Conservation (phyloP, 306 rosid genomes). For the Trifolium dubium region DNA sequence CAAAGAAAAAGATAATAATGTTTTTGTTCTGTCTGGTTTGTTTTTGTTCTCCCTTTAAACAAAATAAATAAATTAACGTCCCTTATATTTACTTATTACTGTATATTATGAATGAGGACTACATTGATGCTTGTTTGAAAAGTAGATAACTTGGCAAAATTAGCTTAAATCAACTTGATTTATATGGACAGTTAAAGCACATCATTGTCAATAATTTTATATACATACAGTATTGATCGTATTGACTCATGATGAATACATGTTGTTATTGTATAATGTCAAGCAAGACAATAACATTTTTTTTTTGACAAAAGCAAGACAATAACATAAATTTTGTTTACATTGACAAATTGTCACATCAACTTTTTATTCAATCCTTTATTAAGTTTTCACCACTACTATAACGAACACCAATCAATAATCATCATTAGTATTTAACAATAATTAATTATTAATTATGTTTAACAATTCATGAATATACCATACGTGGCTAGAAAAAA, state of each 20-base stretch:
- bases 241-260: neutral
- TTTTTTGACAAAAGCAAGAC: too few species aligned
- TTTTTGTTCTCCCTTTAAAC: neutral
- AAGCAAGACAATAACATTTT: neutral
- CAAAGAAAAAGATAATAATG: conserved; percentile 40
- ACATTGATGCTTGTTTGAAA: conserved; percentile 36
- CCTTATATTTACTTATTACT: conserved; percentile 24
- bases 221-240: conserved; percentile 35
- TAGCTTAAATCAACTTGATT: conserved; percentile 23
- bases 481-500: too few species aligned
- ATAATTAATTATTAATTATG: too few species aligned
- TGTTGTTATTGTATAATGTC: too few species aligned
- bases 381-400: neutral
- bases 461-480: too few species aligned
- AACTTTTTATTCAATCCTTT: too few species aligned
- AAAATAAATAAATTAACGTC: neutral
- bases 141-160: conserved; percentile 13
- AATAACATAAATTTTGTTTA: neutral
- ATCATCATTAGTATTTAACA: too few species aligned
- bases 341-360: neutral
- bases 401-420: too few species aligned
- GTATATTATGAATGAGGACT: conserved; percentile 7
- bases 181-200: conserved; percentile 35
- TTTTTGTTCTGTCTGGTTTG: conserved; percentile 44
- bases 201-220: conserved; percentile 32